phyloP scores from a whole-genome alignment of 2,329 filamentous ascomycete genomes.

The Coniochaeta ligniaria region DNA sequence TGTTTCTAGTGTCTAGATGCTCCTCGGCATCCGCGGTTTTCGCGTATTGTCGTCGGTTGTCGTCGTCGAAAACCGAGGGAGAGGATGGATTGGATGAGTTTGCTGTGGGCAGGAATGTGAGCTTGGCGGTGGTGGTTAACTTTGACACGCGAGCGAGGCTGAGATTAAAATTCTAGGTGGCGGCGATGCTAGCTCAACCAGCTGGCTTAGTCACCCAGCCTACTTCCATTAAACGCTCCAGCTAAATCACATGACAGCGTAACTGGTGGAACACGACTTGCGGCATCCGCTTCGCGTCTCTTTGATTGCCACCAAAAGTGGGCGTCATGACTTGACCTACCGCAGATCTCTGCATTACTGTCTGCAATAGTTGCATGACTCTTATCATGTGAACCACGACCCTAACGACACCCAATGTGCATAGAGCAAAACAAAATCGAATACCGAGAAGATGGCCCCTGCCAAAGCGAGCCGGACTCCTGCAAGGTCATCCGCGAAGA shows the following conservation, averaged over 20 bases:
- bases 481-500: not conserved
- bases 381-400: not conserved
- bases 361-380: not conserved
- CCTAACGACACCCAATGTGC: not conserved
- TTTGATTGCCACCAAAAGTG: not conserved
- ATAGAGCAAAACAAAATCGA: not conserved
- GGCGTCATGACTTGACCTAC: not conserved
- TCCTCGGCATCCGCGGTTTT: not conserved
- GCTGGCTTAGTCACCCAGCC: not conserved
- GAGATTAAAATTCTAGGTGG: conserved; percentile 1
- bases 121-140: not conserved
- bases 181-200: not conserved
- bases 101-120: not conserved
- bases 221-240: not conserved
- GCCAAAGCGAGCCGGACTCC: not conserved
- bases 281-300: not conserved
- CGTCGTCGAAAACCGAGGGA: not conserved
- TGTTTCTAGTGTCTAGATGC: not conserved
- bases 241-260: not conserved
- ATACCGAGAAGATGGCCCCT: not conserved
- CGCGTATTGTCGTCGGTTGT: not conserved
- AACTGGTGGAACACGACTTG: not conserved
- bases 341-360: not conserved
- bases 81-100: not conserved
- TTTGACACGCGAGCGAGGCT: not conserved